Conservation (phyloP, 345 rosid genomes). For the Erucastrum elatum region DNA sequence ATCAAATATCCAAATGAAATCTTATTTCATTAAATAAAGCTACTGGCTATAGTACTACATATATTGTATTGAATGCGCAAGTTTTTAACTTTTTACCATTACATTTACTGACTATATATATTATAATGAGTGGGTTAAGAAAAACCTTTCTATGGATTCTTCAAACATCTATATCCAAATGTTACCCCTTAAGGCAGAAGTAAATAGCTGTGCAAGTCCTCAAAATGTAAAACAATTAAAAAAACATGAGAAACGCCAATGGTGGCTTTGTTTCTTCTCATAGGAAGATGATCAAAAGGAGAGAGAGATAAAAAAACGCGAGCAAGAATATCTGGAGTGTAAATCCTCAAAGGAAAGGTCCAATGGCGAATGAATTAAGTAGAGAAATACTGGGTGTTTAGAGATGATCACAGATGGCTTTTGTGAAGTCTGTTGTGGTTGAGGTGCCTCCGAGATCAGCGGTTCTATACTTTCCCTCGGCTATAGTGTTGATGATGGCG, state of each 20-base stretch:
- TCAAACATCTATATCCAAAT: not conserved
- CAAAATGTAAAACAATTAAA: conserved; percentile 1
- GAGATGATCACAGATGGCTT: conserved; percentile 77
- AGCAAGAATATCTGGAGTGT: not conserved
- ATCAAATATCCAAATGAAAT: too few relatives aligned
- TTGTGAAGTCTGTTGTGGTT: conserved; percentile 80
- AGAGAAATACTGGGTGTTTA: conserved; percentile 30
- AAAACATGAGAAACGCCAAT: conserved; percentile 13
- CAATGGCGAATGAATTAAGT: conserved; percentile 9
- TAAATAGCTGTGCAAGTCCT: conserved; percentile 21
- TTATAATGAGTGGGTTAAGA: not conserved
- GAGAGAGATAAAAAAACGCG: not conserved
- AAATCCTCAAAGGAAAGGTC: not conserved
- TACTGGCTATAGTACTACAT: too few relatives aligned
- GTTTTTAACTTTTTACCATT: not conserved
- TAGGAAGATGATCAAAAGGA: not conserved
- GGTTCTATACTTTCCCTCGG: conserved; percentile 83
- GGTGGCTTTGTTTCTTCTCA: conserved; percentile 29
- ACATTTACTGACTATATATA: too few relatives aligned
- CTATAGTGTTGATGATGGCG: conserved; percentile 78
- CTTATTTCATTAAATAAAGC: too few relatives aligned
- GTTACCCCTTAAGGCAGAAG: not conserved
- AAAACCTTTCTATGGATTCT: not conserved
- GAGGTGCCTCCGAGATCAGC: conserved; percentile 92
- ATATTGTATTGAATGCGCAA: too few relatives aligned